A percentile compares a stretch with the other conserved stretches of the same genome.
These are phyloP conservation scores for Claviceps quebecensis DNA, from an alignment of 2,329 filamentous ascomycete genomes.

Conservation along the genomic window DNA sequence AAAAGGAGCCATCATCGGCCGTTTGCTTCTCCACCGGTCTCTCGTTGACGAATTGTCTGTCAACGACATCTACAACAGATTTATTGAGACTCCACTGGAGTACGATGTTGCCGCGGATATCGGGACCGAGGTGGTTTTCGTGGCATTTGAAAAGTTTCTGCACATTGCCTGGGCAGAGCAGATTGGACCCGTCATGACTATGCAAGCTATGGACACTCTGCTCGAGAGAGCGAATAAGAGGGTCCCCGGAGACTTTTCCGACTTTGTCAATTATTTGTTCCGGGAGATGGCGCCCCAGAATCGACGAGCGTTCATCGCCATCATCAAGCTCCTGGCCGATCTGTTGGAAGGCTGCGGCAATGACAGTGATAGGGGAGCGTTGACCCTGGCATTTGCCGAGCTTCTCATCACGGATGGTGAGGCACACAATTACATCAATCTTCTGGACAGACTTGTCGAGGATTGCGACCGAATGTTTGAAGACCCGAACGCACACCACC, in stretches of 20 bases:
- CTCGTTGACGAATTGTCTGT: slow-evolving; percentile 65
- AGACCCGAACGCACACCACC: slow-evolving; percentile 31
- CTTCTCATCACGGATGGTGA: slow-evolving; percentile 65
- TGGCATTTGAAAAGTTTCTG: slow-evolving; percentile 87
- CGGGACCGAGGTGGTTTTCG: slow-evolving; percentile 72
- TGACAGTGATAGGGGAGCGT: slow-evolving; percentile 74
- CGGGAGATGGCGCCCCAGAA: slow-evolving; percentile 56
- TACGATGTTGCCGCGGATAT: slow-evolving; percentile 62
- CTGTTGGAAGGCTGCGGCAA: slow-evolving; percentile 81
- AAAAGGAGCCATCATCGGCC: slow-evolving; percentile 75
- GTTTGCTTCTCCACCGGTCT: slow-evolving; percentile 54
- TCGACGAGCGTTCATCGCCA: slow-evolving; percentile 62
- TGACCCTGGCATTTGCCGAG: slow-evolving; percentile 82
- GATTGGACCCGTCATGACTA: slow-evolving; percentile 72
- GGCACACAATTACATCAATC: slow-evolving; percentile 71
- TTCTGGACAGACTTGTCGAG: slow-evolving; percentile 78
- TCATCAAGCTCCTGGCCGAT: slow-evolving; percentile 77
- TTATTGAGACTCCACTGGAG: slow-evolving; percentile 72
- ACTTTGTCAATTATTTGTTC: slow-evolving; percentile 52
- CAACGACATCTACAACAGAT: slow-evolving; percentile 79
- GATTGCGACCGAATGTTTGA: slow-evolving; percentile 85
- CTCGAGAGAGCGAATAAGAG: slow-evolving; percentile 52
- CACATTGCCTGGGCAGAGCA: slow-evolving; percentile 77
- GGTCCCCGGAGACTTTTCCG: slow-evolving; percentile 58
- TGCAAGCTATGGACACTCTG: slow-evolving; percentile 56